Conservation (phyloP, 345 rosid genomes). For the Euphorbia peplus region DNA sequence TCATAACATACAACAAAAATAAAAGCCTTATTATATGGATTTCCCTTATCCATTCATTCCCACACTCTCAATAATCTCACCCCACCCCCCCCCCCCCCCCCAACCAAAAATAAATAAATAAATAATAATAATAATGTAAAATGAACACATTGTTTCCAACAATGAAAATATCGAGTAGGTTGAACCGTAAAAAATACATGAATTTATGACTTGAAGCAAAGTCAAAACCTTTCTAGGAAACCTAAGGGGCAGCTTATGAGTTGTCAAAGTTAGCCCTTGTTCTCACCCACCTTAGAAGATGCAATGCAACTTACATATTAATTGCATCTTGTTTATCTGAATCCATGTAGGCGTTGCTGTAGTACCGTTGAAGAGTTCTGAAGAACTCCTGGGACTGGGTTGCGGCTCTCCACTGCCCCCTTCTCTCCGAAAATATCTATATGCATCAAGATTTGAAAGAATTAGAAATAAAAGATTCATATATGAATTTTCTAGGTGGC, state of each 20-base stretch:
- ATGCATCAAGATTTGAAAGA: constrained; percentile 17
- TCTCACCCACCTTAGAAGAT: not conserved
- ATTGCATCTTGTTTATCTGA: constrained; percentile 92
- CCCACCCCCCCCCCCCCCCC: too few species aligned
- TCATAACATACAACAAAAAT: not conserved
- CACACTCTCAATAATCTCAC: too few species aligned
- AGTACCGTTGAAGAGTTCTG: constrained; percentile 91
- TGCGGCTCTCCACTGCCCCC: constrained; percentile 99
- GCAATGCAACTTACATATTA: constrained; percentile 55
- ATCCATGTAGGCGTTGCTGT: constrained; percentile 96
- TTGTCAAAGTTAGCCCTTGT: not conserved
- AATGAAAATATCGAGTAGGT: not conserved
- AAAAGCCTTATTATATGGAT: too few species aligned
- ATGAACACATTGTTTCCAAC: not conserved
- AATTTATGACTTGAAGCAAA: not conserved
- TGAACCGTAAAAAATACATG: not conserved
- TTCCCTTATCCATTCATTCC: too few species aligned
- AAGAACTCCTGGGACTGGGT: constrained; percentile 98
- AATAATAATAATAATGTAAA: too few species aligned
- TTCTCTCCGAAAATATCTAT: constrained; percentile 85
- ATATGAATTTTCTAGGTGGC: not conserved
- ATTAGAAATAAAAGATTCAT: constrained; percentile 7
- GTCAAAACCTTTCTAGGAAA: not conserved
- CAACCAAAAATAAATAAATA: too few species aligned
- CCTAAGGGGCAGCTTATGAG: constrained; percentile 4